Percentiles rank a stretch among this genome's conserved stretches.
phyloP scores from a whole-genome alignment of 768 basidiomycete genomes.

The Porphyrellus cyaneotinctus region DNA sequence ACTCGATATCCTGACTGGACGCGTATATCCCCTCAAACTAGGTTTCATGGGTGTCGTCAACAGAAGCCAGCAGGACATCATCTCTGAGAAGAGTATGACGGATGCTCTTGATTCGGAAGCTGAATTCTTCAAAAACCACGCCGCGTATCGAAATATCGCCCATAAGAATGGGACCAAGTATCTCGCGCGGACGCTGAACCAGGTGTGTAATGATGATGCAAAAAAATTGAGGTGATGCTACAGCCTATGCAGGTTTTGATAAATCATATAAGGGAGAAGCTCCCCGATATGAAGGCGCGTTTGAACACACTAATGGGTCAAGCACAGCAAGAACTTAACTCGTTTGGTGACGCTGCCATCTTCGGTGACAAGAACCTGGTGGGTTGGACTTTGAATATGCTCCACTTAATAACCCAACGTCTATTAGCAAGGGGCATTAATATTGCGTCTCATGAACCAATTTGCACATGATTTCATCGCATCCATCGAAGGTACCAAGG shows the following conservation, averaged over 20 bases:
- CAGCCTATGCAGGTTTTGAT: conserved; percentile 71
- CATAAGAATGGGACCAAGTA: conserved; percentile 98
- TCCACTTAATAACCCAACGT: conserved; percentile 11
- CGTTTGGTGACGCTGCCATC: conserved; percentile 90
- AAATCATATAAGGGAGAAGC: conserved; percentile 96
- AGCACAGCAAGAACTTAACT: conserved; percentile 95
- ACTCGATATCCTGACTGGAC: conserved; percentile 90
- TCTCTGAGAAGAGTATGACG: conserved; percentile 74
- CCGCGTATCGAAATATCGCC: conserved; percentile 91
- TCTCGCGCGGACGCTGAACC: conserved; percentile 88
- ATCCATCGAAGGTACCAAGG: conserved; percentile 94
- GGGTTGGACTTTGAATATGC: conserved; percentile 1
- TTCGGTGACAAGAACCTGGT: conserved; percentile 89
- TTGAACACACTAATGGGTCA: conserved; percentile 98
- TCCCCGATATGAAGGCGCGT: conserved; percentile 99
- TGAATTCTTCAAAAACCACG: conserved; percentile 88
- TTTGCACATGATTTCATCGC: conserved; percentile 96
- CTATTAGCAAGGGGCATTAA: conserved; percentile 73
- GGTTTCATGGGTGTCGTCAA: conserved; percentile 99
- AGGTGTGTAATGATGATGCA: conserved; percentile 47
- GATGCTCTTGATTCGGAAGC: conserved; percentile 82
- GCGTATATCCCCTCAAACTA: conserved; percentile 95
- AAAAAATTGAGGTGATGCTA: neutral
- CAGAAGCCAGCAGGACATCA: conserved; percentile 97
- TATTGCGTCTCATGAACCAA: conserved; percentile 96